Conservation (phyloP, 169 alveolate genomes). For the Plasmodium gallinaceum region DNA sequence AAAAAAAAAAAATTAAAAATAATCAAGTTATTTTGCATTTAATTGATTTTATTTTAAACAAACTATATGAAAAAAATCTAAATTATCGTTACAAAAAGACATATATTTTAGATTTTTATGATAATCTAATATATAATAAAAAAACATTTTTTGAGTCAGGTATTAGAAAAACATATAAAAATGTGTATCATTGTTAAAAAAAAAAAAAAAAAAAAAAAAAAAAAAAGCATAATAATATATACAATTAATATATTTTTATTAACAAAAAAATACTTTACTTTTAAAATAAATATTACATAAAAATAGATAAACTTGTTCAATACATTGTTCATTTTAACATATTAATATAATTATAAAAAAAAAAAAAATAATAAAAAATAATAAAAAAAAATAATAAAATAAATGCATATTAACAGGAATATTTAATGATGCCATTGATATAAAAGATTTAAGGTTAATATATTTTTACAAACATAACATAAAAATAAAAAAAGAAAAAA, state of each 20-base stretch:
- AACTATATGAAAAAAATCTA: conserved; percentile 37
- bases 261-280: neutral
- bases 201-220: neutral
- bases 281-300: neutral
- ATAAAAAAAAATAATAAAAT: no score
- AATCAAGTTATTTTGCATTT: conserved; percentile 41
- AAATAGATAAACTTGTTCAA: neutral
- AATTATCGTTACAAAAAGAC: conserved; percentile 27
- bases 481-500: conserved; percentile 35
- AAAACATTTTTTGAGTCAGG: conserved; percentile 69
- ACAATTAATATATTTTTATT: neutral
- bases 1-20: conserved; percentile 19
- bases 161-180: neutral
- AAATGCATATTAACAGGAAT: conserved; percentile 9
- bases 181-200: neutral
- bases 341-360: no score
- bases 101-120: conserved; percentile 48
- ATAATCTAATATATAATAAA: conserved; percentile 23
- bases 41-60: conserved; percentile 32
- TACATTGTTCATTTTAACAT: neutral
- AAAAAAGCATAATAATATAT: neutral
- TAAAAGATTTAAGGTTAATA: conserved; percentile 51
- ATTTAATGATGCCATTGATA: conserved; percentile 35
- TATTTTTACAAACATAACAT: conserved; percentile 54
- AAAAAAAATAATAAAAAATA: no score